Evolutionary conservation across 108 stramenopile species (phyloP).

Genomic region (Cylindrotheca fusiformis): DNA sequence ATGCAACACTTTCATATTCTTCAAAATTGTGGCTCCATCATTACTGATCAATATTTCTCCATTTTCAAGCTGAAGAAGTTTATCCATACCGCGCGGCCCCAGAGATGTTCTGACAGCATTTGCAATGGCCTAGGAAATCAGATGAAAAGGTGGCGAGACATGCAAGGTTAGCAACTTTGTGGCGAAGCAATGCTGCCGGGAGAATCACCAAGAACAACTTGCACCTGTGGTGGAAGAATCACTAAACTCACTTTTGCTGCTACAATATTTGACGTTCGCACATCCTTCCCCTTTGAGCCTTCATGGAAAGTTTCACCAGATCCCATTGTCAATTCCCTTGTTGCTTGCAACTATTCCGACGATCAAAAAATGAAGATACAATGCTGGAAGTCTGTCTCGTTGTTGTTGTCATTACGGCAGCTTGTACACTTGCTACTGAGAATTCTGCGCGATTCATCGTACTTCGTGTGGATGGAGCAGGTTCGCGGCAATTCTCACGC

Average conservation of each 20-base stretch:
- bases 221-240: background rate
- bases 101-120: conserved; percentile 95
- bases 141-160: background rate
- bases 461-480: too few species aligned
- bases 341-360: background rate
- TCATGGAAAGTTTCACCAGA: conserved; percentile 81
- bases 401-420: too few species aligned
- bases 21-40: conserved; percentile 98
- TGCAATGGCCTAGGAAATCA: conserved; percentile 77
- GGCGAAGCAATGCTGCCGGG: too few species aligned
- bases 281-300: conserved; percentile 92
- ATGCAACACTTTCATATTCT: conserved; percentile 96
- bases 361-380: too few species aligned
- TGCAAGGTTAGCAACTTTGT: background rate
- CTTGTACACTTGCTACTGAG: too few species aligned
- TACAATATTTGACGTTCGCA: conserved; percentile 95
- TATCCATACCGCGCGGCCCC: conserved; percentile 99
- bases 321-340: conserved; percentile 6
- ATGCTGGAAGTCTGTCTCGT: too few species aligned
- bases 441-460: too few species aligned
- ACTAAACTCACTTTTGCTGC: conserved; percentile 87
- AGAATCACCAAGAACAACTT: too few species aligned
- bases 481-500: too few species aligned
- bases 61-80: conserved; percentile 93
- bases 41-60: conserved; percentile 98